A percentile compares a stretch with the other conserved stretches of the same genome.
phyloP scores from a whole-genome alignment of 345 rosid genomes.

The Heritiera fomes region DNA sequence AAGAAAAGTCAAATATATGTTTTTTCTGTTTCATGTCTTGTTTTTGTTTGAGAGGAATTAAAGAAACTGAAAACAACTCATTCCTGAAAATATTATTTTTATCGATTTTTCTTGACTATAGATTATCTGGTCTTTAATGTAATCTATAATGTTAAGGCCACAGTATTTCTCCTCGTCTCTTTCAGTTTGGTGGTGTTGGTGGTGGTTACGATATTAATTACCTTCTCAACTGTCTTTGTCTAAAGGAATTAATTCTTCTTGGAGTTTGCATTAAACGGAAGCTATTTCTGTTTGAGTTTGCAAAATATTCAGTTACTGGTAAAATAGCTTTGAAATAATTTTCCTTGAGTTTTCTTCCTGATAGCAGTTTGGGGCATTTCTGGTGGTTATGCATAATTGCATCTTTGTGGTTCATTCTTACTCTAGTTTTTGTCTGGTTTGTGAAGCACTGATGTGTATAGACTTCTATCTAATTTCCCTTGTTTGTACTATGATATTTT shows the following conservation, averaged over 20 bases:
- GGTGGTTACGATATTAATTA: no score
- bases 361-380: not conserved
- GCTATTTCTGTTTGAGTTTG: no score
- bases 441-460: not conserved
- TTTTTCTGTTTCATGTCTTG: not conserved
- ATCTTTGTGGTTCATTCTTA: not conserved
- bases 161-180: no score
- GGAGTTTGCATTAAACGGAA: no score
- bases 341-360: not conserved
- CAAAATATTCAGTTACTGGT: no score
- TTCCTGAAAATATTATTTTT: not conserved
- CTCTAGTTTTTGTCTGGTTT: not conserved
- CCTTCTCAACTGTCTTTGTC: no score
- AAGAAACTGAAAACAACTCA: not conserved
- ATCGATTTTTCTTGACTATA: no score
- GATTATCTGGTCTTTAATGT: no score
- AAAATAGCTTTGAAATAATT: not conserved
- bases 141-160: no score
- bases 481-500: not conserved
- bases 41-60: constrained; percentile 4
- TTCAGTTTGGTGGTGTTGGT: no score
- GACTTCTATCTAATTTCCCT: not conserved
- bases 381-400: not conserved
- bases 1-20: not conserved
- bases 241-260: no score